Conservation (phyloP, 805 yeast genomes). For the Starmerella geochares region DNA sequence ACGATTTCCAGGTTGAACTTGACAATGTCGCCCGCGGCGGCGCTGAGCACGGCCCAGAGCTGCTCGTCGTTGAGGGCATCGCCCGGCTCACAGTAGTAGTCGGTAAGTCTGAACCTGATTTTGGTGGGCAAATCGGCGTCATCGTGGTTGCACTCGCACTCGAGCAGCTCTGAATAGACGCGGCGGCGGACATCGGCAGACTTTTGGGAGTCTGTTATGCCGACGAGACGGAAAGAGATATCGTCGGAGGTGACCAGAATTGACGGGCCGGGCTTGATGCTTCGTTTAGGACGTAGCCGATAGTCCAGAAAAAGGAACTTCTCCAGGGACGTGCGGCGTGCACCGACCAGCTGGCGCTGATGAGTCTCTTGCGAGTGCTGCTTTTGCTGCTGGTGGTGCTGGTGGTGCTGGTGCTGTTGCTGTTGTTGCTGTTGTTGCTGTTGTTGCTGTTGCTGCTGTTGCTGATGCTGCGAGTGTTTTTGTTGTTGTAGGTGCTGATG, state of each 20-base stretch:
- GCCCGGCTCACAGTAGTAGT: constrained; percentile 44
- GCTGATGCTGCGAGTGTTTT: background rate
- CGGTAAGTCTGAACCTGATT: constrained; percentile 50
- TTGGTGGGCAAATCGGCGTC: constrained; percentile 17
- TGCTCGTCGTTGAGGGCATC: constrained; percentile 26
- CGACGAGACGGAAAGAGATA: constrained; percentile 42
- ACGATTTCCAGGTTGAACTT: constrained; percentile 20
- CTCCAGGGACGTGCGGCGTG: constrained; percentile 23
- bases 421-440: background rate
- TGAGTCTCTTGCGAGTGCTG: background rate
- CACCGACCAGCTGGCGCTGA: constrained; percentile 14
- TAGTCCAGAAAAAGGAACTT: constrained; percentile 24
- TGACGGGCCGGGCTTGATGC: constrained; percentile 25
- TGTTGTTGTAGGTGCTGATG: background rate
- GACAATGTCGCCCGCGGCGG: constrained; percentile 27
- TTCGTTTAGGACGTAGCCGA: constrained; percentile 31
- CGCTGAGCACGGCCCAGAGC: constrained; percentile 25
- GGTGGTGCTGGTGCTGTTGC: background rate
- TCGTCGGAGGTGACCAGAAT: constrained; percentile 61
- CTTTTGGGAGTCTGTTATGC: constrained; percentile 28
- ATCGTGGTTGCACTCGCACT: constrained; percentile 10
- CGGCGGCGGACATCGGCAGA: constrained; percentile 35
- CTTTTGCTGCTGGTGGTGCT: background rate
- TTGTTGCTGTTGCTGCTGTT: background rate
- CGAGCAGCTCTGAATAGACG: constrained; percentile 28